These are phyloP conservation scores for Spathaspora passalidarum DNA, from an alignment of 805 yeast genomes.

Conservation along the genomic window DNA sequence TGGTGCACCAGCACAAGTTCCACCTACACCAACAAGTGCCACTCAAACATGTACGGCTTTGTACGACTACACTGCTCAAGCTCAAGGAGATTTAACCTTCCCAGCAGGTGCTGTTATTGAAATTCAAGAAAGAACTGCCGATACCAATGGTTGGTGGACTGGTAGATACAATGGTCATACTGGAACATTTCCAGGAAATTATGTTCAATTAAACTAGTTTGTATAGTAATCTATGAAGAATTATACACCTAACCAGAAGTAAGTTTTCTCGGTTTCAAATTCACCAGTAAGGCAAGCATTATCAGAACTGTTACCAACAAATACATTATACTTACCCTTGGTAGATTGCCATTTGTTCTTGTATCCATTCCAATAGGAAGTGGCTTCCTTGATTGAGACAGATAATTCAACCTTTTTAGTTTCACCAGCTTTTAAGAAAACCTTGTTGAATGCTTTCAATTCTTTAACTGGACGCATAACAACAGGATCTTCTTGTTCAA, in stretches of 20 bases:
- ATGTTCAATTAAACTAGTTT: slow-evolving; percentile 64
- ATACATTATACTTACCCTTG: slow-evolving; percentile 48
- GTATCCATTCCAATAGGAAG: slow-evolving; percentile 53
- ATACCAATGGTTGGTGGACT: slow-evolving; percentile 97
- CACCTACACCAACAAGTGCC: slow-evolving; percentile 26
- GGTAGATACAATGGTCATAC: slow-evolving; percentile 79
- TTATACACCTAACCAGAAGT: slow-evolving; percentile 11
- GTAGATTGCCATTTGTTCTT: slow-evolving; percentile 49
- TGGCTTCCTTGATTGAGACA: slow-evolving; percentile 46
- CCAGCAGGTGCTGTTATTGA: slow-evolving; percentile 86
- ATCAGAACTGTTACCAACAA: slow-evolving; percentile 42
- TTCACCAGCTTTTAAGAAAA: slow-evolving; percentile 44
- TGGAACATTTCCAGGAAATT: slow-evolving; percentile 96
- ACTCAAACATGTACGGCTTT: slow-evolving; percentile 79
- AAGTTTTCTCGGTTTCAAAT: slow-evolving; percentile 11
- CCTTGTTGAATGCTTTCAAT: slow-evolving; percentile 56
- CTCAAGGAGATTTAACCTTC: slow-evolving; percentile 86
- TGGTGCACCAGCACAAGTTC: slow-evolving; percentile 23
- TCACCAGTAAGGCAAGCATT: slow-evolving; percentile 18
- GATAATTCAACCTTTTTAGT: slow-evolving; percentile 32
- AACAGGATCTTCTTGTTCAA: slow-evolving; percentile 34
- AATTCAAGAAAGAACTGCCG: slow-evolving; percentile 76
- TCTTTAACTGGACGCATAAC: slow-evolving; percentile 58
- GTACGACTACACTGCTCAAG: slow-evolving; percentile 90
- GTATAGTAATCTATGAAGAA: not conserved